Conservation (phyloP, 495 filamentous ascomycete species). For the Penicillium diatomitis region DNA sequence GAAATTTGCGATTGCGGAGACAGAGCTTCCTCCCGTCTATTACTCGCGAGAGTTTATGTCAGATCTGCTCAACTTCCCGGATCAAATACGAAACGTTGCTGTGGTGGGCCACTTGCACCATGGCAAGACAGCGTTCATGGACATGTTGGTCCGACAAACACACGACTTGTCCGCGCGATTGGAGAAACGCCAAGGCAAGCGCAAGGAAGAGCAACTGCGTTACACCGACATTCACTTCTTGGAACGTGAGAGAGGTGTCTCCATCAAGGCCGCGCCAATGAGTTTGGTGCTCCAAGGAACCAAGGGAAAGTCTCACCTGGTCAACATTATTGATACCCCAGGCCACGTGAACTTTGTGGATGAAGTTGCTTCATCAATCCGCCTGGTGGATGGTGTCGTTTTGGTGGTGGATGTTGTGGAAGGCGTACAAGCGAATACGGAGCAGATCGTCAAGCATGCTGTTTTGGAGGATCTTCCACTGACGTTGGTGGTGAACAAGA, state of each 20-base stretch:
- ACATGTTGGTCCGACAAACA: constrained; percentile 93
- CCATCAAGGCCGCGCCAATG: constrained; percentile 91
- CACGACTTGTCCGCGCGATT: constrained; percentile 73
- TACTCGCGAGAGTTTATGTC: constrained; percentile 90
- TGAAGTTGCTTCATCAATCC: constrained; percentile 80
- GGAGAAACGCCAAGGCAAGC: constrained; percentile 70
- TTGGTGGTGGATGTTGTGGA: constrained; percentile 97
- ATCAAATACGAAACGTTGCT: constrained; percentile 87
- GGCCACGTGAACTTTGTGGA: constrained; percentile 98
- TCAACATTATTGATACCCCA: constrained; percentile 93
- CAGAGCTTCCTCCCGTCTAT: constrained; percentile 76
- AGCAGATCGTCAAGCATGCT: constrained; percentile 93
- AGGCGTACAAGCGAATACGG: constrained; percentile 91
- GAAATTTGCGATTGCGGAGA: constrained; percentile 90
- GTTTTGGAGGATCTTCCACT: constrained; percentile 84
- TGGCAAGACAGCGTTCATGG: constrained; percentile 96
- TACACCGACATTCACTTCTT: constrained; percentile 90
- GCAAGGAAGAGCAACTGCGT: constrained; percentile 79
- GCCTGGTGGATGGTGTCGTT: constrained; percentile 84
- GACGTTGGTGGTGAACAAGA: constrained; percentile 88
- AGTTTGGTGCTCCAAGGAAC: constrained; percentile 80
- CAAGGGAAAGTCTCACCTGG: constrained; percentile 87
- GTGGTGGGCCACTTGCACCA: constrained; percentile 91
- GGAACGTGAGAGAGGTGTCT: constrained; percentile 84
- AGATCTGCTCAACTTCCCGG: constrained; percentile 91